Percentiles rank a stretch among this genome's conserved stretches.
phyloP scores from a whole-genome alignment of 768 basidiomycete genomes.

The Trametes gibbosa region DNA sequence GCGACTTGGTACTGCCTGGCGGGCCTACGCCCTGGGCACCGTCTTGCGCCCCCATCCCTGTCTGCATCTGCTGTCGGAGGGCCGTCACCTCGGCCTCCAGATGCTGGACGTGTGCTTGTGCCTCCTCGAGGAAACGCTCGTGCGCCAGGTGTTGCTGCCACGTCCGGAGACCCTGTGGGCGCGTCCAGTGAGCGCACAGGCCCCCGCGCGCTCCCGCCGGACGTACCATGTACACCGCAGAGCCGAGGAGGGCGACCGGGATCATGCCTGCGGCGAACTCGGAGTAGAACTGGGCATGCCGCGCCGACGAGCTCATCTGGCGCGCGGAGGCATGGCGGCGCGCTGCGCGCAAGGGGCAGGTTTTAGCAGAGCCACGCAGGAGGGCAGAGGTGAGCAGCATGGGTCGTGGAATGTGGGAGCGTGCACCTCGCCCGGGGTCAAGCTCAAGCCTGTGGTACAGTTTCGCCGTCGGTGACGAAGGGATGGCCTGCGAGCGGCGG shows the following conservation, averaged over 20 bases:
- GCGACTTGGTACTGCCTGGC: constrained; percentile 8
- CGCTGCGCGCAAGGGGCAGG: constrained; percentile 1
- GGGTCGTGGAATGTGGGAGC: neutral
- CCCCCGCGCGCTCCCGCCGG: neutral
- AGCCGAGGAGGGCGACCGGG: constrained; percentile 74
- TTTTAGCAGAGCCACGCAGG: constrained; percentile 2
- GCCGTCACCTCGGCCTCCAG: constrained; percentile 60
- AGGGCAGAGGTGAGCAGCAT: constrained; percentile 4
- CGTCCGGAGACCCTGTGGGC: constrained; percentile 59
- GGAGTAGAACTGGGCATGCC: constrained; percentile 67
- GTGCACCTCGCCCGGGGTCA: neutral
- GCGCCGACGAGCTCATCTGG: constrained; percentile 31
- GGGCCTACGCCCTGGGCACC: neutral
- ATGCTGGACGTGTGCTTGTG: constrained; percentile 44
- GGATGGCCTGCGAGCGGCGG: neutral
- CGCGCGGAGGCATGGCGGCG: constrained; percentile 1
- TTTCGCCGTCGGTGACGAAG: neutral
- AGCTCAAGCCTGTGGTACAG: neutral
- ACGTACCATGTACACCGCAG: constrained; percentile 72
- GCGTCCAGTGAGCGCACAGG: neutral
- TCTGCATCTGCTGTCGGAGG: constrained; percentile 22
- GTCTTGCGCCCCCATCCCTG: neutral
- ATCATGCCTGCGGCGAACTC: constrained; percentile 74
- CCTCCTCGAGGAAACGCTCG: constrained; percentile 69
- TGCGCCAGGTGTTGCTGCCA: constrained; percentile 61